Evolutionary conservation across 345 rosid species (phyloP).

Genomic region (Gossypium thurberi): DNA sequence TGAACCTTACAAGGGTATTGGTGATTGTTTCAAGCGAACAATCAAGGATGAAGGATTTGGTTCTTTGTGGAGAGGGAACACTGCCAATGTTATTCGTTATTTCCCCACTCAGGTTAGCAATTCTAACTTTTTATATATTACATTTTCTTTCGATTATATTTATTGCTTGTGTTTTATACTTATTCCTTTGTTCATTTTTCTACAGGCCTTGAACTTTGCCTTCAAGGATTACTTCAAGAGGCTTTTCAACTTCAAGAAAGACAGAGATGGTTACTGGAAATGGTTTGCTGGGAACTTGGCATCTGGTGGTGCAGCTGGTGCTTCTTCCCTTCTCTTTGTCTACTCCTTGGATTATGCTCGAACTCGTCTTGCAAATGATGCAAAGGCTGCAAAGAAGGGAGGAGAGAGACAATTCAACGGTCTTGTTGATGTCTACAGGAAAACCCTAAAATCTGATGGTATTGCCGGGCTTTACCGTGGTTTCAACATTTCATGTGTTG

Average conservation of each 20-base stretch:
- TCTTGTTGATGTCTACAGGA: slow-evolving; percentile 67
- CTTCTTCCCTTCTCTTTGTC: slow-evolving; percentile 74
- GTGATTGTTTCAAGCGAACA: slow-evolving; percentile 66
- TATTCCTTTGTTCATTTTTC: slow-evolving; percentile 1
- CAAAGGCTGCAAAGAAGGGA: slow-evolving; percentile 81
- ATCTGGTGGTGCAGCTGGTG: slow-evolving; percentile 93
- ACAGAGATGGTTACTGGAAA: slow-evolving; percentile 83
- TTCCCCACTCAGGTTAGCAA: slow-evolving; percentile 73
- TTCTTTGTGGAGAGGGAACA: slow-evolving; percentile 88
- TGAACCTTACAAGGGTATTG: slow-evolving; percentile 79
- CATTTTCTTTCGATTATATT: not conserved
- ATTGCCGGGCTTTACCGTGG: slow-evolving; percentile 87
- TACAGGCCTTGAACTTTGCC: slow-evolving; percentile 85
- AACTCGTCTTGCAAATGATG: slow-evolving; percentile 84
- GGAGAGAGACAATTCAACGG: slow-evolving; percentile 91
- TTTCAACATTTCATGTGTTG: slow-evolving; percentile 77
- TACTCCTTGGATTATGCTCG: slow-evolving; percentile 87
- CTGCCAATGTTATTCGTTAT: slow-evolving; percentile 86
- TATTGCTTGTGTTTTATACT: not conserved
- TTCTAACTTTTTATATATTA: too few relatives aligned
- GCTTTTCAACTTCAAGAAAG: slow-evolving; percentile 86
- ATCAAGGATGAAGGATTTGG: slow-evolving; percentile 50
- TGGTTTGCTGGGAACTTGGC: slow-evolving; percentile 93
- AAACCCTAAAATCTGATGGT: slow-evolving; percentile 68
- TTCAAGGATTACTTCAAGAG: slow-evolving; percentile 89